These are phyloP conservation scores for Comarum palustre DNA, from an alignment of 306 rosid genomes.

Conservation along the genomic window DNA sequence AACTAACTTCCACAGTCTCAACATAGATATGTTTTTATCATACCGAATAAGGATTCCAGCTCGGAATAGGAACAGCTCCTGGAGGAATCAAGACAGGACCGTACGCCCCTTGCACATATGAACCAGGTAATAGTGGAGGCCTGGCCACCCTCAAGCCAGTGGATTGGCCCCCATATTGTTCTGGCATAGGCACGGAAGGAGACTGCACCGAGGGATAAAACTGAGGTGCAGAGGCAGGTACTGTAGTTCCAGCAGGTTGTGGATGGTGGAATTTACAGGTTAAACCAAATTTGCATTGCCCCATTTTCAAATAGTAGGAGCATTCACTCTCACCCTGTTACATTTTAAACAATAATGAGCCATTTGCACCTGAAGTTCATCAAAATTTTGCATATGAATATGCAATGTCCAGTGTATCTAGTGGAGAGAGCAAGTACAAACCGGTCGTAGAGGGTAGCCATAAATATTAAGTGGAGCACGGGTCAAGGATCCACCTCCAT, in stretches of 20 bases:
- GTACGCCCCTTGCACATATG: constrained; percentile 80
- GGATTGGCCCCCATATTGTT: constrained; percentile 72
- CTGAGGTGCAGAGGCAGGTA: constrained; percentile 78
- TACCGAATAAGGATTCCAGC: constrained; percentile 88
- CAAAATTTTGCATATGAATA: background rate
- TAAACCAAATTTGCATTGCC: constrained; percentile 92
- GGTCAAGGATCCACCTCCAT: constrained; percentile 70
- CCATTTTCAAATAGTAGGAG: constrained; percentile 98
- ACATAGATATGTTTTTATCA: constrained; percentile 23
- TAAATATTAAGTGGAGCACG: constrained; percentile 75
- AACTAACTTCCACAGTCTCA: constrained; percentile 2
- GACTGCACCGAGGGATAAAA: constrained; percentile 92
- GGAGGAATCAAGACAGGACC: constrained; percentile 76
- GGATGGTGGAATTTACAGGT: constrained; percentile 97
- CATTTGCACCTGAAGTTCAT: constrained; percentile 2
- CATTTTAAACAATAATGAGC: constrained; percentile 15
- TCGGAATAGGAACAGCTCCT: constrained; percentile 70
- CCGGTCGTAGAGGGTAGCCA: constrained; percentile 85
- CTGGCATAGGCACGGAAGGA: constrained; percentile 66
- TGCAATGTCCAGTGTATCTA: background rate
- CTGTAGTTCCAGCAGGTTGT: constrained; percentile 63
- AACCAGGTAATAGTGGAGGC: constrained; percentile 72
- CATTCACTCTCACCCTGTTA: constrained; percentile 84
- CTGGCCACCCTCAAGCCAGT: constrained; percentile 71
- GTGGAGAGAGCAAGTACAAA: constrained; percentile 27